Base-by-base conservation (phyloP, 2,329 filamentous ascomycete species). In the Cryphonectria radicalis region DNA sequence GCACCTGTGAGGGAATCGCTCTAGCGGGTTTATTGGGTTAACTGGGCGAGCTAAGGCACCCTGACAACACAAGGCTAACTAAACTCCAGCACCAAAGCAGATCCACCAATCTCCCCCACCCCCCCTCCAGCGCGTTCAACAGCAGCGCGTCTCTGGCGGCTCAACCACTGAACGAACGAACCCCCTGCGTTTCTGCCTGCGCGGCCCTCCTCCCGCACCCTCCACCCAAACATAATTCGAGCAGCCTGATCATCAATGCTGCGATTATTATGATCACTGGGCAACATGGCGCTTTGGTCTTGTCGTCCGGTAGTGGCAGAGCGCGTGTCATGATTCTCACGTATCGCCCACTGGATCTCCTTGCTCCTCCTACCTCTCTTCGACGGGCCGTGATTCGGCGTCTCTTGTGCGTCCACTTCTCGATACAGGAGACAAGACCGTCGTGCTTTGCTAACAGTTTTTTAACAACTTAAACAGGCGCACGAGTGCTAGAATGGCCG, bases 401-500 rank as follows among this genome's bases (percentile, higher is more conserved):
- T 59, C 55, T 43, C 13, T 67, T 70, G 74, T 74, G 66, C 67
- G 72, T 74, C 25, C 22, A 25, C 53, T 59, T 59, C 25, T 32
- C 10, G 28, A 19, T 32, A 19, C 32, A 35, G 13, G 17, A 28
- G 13, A 25, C 28, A 6, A 32, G 55, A 32, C 5, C 32, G 5
- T 13, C 3, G 5, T 32, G 14, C 25, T 11, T 32, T 19, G 55
- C 55, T 35, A 35, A 59, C 14, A 4, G 8, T 8, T 13, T 28
- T 32, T 59, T 10, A 3, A 50, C 25, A 19, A 32, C 6, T 1
- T 35, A 28, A 32, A 59, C 28, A 59, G 55, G 69, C 62, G 62
- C 67, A 63, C 5, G n/a, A 25, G 13, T 28, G 13, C 25, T 53
- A 77, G 35, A 42, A 77, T 77, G 75, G 69, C 62, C 28, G 35